These are phyloP conservation scores for Xylaria sp. DNA, from an alignment of 2,329 filamentous ascomycete species.

Conservation along the genomic window DNA sequence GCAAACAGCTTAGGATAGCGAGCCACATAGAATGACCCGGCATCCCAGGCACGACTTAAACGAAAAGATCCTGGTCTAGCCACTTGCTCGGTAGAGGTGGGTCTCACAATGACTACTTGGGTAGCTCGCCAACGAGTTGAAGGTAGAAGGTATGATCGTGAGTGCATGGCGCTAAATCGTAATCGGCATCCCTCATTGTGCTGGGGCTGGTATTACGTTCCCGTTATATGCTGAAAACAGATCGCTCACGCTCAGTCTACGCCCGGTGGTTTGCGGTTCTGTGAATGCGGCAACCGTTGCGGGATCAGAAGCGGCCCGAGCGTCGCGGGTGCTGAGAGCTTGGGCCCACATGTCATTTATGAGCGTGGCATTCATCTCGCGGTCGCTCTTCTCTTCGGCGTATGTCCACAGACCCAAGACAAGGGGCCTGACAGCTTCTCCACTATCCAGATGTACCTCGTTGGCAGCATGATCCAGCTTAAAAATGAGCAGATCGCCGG, in stretches of 20 bases:
- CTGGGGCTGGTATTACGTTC: constrained; percentile 8
- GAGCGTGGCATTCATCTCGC: constrained; percentile 41
- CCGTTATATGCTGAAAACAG: constrained; percentile 37
- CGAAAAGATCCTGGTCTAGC: background rate
- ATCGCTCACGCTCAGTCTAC: constrained; percentile 42
- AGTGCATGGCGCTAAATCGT: background rate
- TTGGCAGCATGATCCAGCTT: constrained; percentile 51
- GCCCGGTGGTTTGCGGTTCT: constrained; percentile 35
- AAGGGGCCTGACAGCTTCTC: constrained; percentile 37
- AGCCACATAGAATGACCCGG: constrained; percentile 1
- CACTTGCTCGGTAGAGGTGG: background rate
- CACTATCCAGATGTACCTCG: constrained; percentile 40
- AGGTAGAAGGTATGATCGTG: no score
- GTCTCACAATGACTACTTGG: background rate
- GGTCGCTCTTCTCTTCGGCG: constrained; percentile 43
- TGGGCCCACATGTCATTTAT: constrained; percentile 47
- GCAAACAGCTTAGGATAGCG: background rate
- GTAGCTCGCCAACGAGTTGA: background rate
- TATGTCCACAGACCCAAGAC: constrained; percentile 46
- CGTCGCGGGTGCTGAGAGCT: constrained; percentile 37
- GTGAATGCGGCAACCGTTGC: constrained; percentile 6
- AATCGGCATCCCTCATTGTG: background rate
- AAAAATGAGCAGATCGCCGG: constrained; percentile 63
- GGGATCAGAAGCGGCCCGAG: constrained; percentile 30
- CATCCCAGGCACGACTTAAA: background rate